These are phyloP conservation scores for Vicia villosa DNA, from an alignment of 306 rosid genomes.

Conservation along the genomic window DNA sequence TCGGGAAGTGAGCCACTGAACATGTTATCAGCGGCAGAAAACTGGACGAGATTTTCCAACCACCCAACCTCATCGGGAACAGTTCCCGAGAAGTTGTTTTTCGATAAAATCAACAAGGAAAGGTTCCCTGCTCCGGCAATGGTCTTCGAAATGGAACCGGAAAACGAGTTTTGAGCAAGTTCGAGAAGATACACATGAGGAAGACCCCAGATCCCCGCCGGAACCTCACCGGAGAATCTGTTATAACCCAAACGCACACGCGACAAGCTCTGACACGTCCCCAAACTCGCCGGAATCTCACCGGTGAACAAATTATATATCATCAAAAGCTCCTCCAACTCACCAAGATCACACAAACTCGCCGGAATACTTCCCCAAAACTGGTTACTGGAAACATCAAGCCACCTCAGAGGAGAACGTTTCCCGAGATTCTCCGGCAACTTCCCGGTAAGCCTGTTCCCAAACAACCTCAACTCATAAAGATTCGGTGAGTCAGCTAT, in stretches of 20 bases:
- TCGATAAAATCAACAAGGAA: conserved; percentile 57
- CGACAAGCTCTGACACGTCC: conserved; percentile 64
- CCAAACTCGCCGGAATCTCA: conserved; percentile 65
- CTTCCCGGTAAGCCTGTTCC: conserved; percentile 65
- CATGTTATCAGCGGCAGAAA: conserved; percentile 57
- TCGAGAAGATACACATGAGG: conserved; percentile 69
- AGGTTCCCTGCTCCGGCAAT: conserved; percentile 72
- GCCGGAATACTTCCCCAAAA: conserved; percentile 75
- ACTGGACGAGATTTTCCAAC: conserved; percentile 60
- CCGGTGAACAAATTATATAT: conserved; percentile 69
- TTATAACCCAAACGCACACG: conserved; percentile 69
- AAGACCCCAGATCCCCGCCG: conserved; percentile 83
- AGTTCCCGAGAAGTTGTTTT: conserved; percentile 65
- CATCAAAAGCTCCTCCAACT: conserved; percentile 65
- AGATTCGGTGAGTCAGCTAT: conserved; percentile 63
- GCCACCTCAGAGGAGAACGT: conserved; percentile 60
- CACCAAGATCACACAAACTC: conserved; percentile 58
- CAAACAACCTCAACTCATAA: conserved; percentile 67
- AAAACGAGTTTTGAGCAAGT: conserved; percentile 60
- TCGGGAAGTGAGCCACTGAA: conserved; percentile 64
- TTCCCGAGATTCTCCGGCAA: conserved; percentile 71
- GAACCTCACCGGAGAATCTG: conserved; percentile 71
- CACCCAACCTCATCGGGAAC: conserved; percentile 82
- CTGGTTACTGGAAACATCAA: conserved; percentile 68
- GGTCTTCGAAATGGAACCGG: conserved; percentile 67